phyloP scores from a whole-genome alignment of 768 basidiomycete genomes.

The Podaxis pistillaris region DNA sequence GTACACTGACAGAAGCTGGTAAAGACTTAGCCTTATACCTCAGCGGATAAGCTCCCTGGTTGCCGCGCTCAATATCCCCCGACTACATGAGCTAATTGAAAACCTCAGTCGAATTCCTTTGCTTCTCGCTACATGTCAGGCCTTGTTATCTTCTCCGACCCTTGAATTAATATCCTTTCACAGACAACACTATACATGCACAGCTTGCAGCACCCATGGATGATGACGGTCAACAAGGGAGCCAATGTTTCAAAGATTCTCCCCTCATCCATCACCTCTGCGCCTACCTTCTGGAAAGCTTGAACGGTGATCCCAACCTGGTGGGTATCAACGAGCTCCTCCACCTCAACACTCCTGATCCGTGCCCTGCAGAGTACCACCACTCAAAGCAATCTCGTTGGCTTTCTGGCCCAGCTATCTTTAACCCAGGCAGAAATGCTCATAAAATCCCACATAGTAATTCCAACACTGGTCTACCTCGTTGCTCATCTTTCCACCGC shows the following conservation, averaged over 20 bases:
- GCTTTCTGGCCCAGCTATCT: conserved; percentile 41
- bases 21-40: conserved; percentile 38
- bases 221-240: background rate
- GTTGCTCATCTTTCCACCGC: conserved; percentile 50
- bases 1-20: conserved; percentile 3
- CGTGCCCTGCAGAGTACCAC: conserved; percentile 12
- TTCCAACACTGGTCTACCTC: conserved; percentile 64
- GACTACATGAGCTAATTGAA: conserved; percentile 51
- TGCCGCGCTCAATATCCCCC: conserved; percentile 47
- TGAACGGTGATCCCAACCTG: conserved; percentile 34
- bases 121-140: conserved; percentile 55
- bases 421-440: conserved; percentile 38
- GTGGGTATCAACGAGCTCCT: conserved; percentile 26
- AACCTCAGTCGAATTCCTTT: conserved; percentile 49
- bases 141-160: background rate
- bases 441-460: conserved; percentile 45
- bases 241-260: conserved; percentile 28
- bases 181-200: conserved; percentile 43
- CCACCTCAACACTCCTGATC: background rate
- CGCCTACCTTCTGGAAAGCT: conserved; percentile 43
- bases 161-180: background rate
- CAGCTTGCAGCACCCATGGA: conserved; percentile 35
- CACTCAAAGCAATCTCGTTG: conserved; percentile 33
- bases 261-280: conserved; percentile 50
- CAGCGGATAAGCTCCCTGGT: conserved; percentile 40